Evolutionary conservation across 2,329 filamentous ascomycete species (phyloP), one percentile per base, ranked within the genome.

Genomic region (Fusarium keratoplasticum): DNA sequence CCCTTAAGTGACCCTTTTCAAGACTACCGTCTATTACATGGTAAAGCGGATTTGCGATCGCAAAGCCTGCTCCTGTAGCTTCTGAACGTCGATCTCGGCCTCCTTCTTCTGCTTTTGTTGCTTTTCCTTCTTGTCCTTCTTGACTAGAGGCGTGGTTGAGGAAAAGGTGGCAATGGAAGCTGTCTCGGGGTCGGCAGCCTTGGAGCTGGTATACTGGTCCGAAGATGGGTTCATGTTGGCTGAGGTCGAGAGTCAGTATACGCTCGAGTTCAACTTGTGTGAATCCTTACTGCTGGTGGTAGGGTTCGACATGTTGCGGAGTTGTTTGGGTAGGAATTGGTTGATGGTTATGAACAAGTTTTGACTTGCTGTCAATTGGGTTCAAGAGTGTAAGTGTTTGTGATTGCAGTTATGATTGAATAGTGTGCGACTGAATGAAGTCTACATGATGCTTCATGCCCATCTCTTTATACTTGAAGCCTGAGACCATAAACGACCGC

Each of bases 41-140:
- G 62, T 70, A 38, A 79, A 79, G 16, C 71, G 72, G 20, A 79
- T 72, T 60, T 80, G 78, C 18, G 78, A 78, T 66, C 70, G 78
- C 38, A 80, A 66, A 31, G 78, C 76, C 64, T 80, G 77, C 27
- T 76, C 74, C 50, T 78, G 77, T 6, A 79, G 69, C 67, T 79
- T 79, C 67, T 80, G 72, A 29, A 31, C 58, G 44, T 77, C 75
- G 14, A 77, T 47, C 3, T 69, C 69, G 10, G 69, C 67, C 27
- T 65, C 66, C n/a, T 65, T 71, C 16, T 71, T 42, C 36, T 66
- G 20, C 16, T 71, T 36, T 40, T 44, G 38, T 40, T 66, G 16
- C 22, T 52, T 29, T 29, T 52, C 33, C 50, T 70, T 77, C 20
- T 72, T 72, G 16, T 67, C 67, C 20, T 73, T 65, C 71, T 75